Evolutionary conservation across 2,329 filamentous ascomycete genomes (phyloP), one percentile per base, ranked within the genome.

Genomic region (Penicillium sclerotigenum): DNA sequence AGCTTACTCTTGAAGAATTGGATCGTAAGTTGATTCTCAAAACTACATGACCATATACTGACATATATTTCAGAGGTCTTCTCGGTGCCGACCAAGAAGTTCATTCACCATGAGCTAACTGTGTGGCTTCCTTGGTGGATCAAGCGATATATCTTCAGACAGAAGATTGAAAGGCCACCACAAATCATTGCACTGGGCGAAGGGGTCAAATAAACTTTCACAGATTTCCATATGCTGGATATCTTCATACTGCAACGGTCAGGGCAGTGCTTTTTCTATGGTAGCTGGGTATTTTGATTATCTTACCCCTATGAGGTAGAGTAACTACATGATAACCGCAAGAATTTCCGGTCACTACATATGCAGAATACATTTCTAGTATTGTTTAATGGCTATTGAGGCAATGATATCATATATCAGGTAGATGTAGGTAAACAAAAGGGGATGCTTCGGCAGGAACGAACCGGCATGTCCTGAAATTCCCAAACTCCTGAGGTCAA

Each of bases 91-190:
- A 84, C 81, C 2, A 73, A 77, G 29, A 78, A 74, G 45, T 84
- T 82, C 64, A 77, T 81, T 63, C 72, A 69, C 55, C 84, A 87
- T 59, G 82, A 87, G 64, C 58, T 81, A 7, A 79, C 72, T 52
- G 79, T 81, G 56, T 79, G 77, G 16, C 67, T 86, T 38, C 85
- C 85, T 0, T 87, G 79, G 75, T 87, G 81, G 77, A 71, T 83
- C 65, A 83, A 80, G 69, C 76, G 81, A 20, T 83, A 80, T 66
- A 68, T 87, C 18, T 65, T 86, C 28, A 74, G 79, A 36, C 74
- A 80, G 64, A 67, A 74, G 9, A 74, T 77, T 7, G 67, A 57
- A 22, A 56, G 56, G 40, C 65, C 65, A 5, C 63, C 63, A 1
- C 40, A 61, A 1, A 66, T 68, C 14, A 68, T 68, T 31, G 65